Base-by-base conservation (phyloP, 2,329 filamentous ascomycete species). In the Aspergillus novoparasiticus region DNA sequence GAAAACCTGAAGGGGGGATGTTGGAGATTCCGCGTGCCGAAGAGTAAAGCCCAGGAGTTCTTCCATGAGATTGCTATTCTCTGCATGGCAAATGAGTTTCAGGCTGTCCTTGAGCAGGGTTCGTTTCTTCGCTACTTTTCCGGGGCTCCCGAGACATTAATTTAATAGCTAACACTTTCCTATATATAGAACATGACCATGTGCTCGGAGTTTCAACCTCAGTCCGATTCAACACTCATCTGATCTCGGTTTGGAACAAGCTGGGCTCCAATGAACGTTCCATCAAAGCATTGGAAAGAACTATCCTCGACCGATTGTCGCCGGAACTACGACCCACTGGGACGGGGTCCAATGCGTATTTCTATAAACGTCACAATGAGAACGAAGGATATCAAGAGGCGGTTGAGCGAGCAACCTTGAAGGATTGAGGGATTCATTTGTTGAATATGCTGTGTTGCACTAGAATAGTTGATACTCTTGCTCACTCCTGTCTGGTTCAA, bases 231-330 rank as follows among this genome's bases (percentile, higher is more conserved):
- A 96, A 94, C 80, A 90, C 89, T 34, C 89, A 94, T 76, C 87
- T 97, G 67, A 90, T 97, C 75, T 91, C 91, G 70, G 87, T 98
- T 73, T 98, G 94, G 94, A 95, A 97, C 81, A 92, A 95, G 66
- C 91, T 96, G 73, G 89, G 89, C 26, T 89, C 88, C 64, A 93
- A 95, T 79, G 85, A 92, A 73, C 88, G 86, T 69, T 95, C 93
- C 6, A 86, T 95, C 69, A 88, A 94, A 74, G 86, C 84, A 66
- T 85, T 97, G 64, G 84, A 94, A 56, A 81, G 87, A 66, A 90
- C 87, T 55, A 89, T 97, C 58, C 82, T 96, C 55, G 86, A 89
- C 58, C 87, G 91, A 68, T 82, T 97, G 34, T 90, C 90, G 6
- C 80, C 85, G 1, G 91, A 95, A 74, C 80, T 96, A 68, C 84